Base-by-base conservation (phyloP, 2,329 filamentous ascomycete genomes). In the Botrytis galanthina region DNA sequence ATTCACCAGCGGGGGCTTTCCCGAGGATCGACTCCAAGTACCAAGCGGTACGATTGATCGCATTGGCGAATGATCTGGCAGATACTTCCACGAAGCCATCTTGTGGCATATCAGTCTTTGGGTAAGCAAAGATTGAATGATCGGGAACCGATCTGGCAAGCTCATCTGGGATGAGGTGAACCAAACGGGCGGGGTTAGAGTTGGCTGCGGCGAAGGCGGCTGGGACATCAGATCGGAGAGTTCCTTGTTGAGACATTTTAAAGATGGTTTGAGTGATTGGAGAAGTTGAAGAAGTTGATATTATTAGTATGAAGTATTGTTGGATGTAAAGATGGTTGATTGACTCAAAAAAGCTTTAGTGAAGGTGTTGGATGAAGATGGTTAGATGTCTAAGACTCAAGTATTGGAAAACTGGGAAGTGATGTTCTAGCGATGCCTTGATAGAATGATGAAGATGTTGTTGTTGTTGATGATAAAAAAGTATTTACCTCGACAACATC, bases 31-130 rank as follows among this genome's bases (percentile, higher is more conserved):
- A 72, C 61, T 73, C 72, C 35, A 78, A 72, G 39, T 73, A 78
- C 77, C 76, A 77, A 54, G 70, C 71, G 42, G 73, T 74, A 70
- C 75, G 71, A 61, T 78, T 77, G 37, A 78, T 66, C 1, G 72
- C 76, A 73, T 77, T 77, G 42, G 77, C 76, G 67, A 77, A 78
- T 8, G 51, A 60, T 37, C 69, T 73, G 3, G 74, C 70, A n/a
- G 76, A 69, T 20, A 78, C 75, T 51, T 77, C 74, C n/a, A 75
- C 60, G 26, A 78, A 78, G 20, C 75, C 77, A 74, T 77, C 76
- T 57, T 73, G 75, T 6, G 73, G 71, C 22, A 62, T 73, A 29
- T 74, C 68, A 18, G 76, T 75, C 63, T 73, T 75, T 22, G 75
- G 72, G 61, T 64, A 77, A 39, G 77, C 70, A 72, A 77, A 78